A percentile compares a stretch with the other conserved stretches of the same genome.
phyloP scores from a whole-genome alignment of 208 protist species.

The Acanthamoeba culbertsoni region DNA sequence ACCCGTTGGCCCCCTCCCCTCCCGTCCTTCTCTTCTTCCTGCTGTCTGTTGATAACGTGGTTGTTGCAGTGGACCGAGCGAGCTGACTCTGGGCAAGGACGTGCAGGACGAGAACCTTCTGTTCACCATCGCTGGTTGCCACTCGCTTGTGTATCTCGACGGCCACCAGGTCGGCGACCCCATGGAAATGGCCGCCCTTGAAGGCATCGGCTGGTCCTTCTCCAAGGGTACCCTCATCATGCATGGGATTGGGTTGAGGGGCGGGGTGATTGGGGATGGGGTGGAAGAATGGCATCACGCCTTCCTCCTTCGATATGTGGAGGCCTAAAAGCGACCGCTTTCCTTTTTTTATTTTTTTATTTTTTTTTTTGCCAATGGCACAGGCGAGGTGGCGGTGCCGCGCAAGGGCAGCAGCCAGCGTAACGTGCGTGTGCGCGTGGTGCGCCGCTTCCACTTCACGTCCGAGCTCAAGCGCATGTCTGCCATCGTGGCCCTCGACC shows the following conservation, averaged over 20 bases:
- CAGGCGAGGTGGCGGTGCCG: constrained; percentile 55
- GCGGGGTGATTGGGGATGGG: too few species aligned
- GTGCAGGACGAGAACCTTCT: neutral
- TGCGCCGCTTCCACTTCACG: constrained; percentile 93
- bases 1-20: neutral
- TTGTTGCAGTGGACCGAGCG: neutral
- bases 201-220: constrained; percentile 44
- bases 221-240: constrained; percentile 31
- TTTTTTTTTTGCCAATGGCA: neutral
- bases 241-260: too few species aligned
- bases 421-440: constrained; percentile 82
- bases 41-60: neutral
- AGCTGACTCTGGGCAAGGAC: neutral
- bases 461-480: constrained; percentile 95
- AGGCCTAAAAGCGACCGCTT: neutral
- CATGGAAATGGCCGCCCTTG: constrained; percentile 68
- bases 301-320: too few species aligned
- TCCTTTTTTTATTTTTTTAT: constrained; percentile 57
- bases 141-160: constrained; percentile 89
- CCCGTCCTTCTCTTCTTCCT: neutral
- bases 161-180: constrained; percentile 64
- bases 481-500: constrained; percentile 84
- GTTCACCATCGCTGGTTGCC: constrained; percentile 78
- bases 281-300: too few species aligned
- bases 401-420: constrained; percentile 51